A percentile compares a stretch with the other conserved stretches of the same genome.
Conservation (phyloP, 2,329 filamentous ascomycete species). For the Fusarium gaditjirri region DNA sequence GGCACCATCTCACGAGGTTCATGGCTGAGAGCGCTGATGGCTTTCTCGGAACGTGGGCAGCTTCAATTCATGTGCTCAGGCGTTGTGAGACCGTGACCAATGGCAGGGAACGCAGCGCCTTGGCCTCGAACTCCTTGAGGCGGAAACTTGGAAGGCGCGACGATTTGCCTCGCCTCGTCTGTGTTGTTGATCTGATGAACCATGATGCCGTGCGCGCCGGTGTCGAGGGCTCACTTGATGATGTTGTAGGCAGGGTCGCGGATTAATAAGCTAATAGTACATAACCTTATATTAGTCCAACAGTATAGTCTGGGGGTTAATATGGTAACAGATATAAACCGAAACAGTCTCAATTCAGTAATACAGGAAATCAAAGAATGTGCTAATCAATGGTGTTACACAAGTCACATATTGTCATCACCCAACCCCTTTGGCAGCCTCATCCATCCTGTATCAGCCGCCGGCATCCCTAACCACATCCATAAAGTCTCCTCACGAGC, state of each 20-base stretch:
- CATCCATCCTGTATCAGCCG: no score
- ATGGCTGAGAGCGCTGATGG: not conserved
- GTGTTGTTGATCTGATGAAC: conserved; percentile 57
- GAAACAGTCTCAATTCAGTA: no score
- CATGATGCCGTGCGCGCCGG: conserved; percentile 57
- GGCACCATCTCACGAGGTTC: not conserved
- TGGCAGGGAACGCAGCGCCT: conserved; percentile 56
- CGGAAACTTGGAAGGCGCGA: conserved; percentile 57
- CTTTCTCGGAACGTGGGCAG: rapidly evolving
- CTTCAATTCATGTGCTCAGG: conserved; percentile 53
- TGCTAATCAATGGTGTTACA: no score
- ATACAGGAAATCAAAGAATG: no score
- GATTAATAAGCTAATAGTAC: not conserved
- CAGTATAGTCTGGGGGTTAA: no score
- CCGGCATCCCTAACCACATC: no score
- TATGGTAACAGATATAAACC: no score
- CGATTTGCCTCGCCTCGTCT: conserved; percentile 53
- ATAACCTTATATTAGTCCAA: no score
- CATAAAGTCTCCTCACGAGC: no score
- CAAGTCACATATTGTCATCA: no score
- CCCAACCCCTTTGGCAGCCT: no score
- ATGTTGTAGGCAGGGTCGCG: conserved; percentile 45
- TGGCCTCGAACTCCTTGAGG: conserved; percentile 56
- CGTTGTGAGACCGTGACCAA: conserved; percentile 51
- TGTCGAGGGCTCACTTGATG: conserved; percentile 56